Evolutionary conservation across 2,329 filamentous ascomycete genomes (phyloP), one percentile per base, ranked within the genome.

Genomic region (Colletotrichum cordylinicola): DNA sequence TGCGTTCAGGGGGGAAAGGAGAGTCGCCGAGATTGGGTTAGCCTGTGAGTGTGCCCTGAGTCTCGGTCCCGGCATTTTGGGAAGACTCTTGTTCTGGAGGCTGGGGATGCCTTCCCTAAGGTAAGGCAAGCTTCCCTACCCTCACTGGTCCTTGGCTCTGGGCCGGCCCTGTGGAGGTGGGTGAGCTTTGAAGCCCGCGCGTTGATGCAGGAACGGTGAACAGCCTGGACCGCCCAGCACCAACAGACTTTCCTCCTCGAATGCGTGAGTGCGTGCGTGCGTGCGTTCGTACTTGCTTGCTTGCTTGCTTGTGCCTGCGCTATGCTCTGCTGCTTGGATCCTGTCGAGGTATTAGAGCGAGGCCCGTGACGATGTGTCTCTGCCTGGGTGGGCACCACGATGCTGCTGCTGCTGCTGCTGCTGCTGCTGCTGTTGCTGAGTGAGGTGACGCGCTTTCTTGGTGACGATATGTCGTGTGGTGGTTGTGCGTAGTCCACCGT

Each of bases 41-140:
- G 74, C 72, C 35, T 69, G 67, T 69, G 65, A 43, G 12, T 62
- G 67, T 62, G 67, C 71, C 62, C 56, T 64, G 58, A 62, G 43
- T 64, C 74, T 70, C 70, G 66, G 70, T 76, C 74, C 74, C 74
- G 71, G 56, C 74, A 74, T 74, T 76, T 61, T 76, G 74, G 74
- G 69, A 74, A 74, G 33, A 48, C 65, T 33, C 61, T 39, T 18
- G 39, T 16, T 48, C 35, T 24, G 18, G 62, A 67, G 70, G 73
- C 69, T 55, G 55, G 62, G 72, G 67, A 70, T 61, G 66, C 66
- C 29, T 39, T 52, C 56, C 55, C 55, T 9, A 8, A 67, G 65
- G 65, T 15, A 8, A 67, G 65, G 65, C 31, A 13, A 33, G 27
- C 48, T 43, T 35, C 64, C 39, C 27, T 52, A 29, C 27, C 27